A percentile compares a stretch with the other conserved stretches of the same genome.
Conservation (phyloP, 495 filamentous ascomycete genomes). For the Pyrenopolyporus hunteri region DNA sequence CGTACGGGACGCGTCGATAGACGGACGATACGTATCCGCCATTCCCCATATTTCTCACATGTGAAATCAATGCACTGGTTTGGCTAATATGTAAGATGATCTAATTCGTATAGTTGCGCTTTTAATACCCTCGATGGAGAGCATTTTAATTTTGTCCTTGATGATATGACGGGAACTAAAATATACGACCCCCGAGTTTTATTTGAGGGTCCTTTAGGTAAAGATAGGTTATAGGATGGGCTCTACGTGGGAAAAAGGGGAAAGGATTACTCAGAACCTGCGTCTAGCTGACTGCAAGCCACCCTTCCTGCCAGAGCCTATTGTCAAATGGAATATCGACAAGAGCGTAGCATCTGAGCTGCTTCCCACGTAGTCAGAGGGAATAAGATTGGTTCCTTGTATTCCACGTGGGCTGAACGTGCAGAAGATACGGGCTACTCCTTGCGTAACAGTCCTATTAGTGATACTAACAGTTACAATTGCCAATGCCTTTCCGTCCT, state of each 20-base stretch:
- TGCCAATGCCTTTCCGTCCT: background rate
- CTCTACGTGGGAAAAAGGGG: background rate
- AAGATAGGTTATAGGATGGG: background rate
- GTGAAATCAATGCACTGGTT: constrained; percentile 10
- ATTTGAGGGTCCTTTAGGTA: constrained; percentile 8
- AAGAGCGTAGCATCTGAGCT: constrained; percentile 10
- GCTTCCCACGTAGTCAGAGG: constrained; percentile 6
- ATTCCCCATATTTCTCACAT: constrained; percentile 40
- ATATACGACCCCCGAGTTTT: background rate
- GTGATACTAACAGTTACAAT: background rate
- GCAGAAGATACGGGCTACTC: constrained; percentile 7
- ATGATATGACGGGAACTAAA: background rate
- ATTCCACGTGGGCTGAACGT: constrained; percentile 27
- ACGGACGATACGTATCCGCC: constrained; percentile 9
- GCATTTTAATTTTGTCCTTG: background rate
- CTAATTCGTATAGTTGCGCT: constrained; percentile 2
- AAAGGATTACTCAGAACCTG: constrained; percentile 21
- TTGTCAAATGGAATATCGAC: constrained; percentile 16
- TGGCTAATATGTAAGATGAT: constrained; percentile 11
- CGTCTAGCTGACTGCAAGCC: constrained; percentile 22
- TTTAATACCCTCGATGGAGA: background rate
- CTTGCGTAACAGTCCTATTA: background rate
- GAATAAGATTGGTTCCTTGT: background rate
- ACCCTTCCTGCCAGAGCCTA: constrained; percentile 16
- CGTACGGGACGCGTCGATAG: constrained; percentile 22